Evolutionary conservation across 1,139 yeast species (phyloP), one percentile per base, ranked within the genome.

Genomic region (Kodamaea sp.): DNA sequence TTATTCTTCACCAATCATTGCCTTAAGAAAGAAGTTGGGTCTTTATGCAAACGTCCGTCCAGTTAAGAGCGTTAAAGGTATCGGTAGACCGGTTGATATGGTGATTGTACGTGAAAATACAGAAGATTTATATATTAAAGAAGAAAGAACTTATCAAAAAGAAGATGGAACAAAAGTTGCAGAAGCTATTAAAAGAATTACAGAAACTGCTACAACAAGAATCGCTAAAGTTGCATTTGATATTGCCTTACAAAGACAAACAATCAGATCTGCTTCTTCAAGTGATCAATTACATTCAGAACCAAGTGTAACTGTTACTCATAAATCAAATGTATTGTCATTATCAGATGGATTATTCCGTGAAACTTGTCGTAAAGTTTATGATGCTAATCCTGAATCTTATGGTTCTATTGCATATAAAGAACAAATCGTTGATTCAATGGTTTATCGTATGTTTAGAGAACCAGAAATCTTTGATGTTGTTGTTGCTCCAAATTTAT

Each of bases 401-500:
- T 86, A 75, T 60, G 71, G 71, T 24, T 60, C 75, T 29, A 71
- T 89, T 42, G 75, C 70, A 33, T 76, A 88, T 66, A 86, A 86
- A 61, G 98, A 92, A 70, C 98, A 92, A 73, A 90, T 92, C 60
- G 97, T 92, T 37, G 98, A 92, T 71, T 89, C 97, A 23, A 92
- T 94, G 98, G 98, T 92, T 43, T 92, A 92, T 79, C 80, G 96
- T 64, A 80, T 92, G 90, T 92, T 92, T 81, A 82, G 97, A 67
- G 97, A 92, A 66, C 98, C 98, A 38, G 90, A 89, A 60, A 82
- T 85, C 61, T 92, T 92, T 57, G 98, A 92, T 59, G 98, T 94
- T 43, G 94, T 92, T 31, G 98, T 92, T 40, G 98, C 97, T 45
- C 98, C 98, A 57, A 92, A 94, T 75, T 76, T 92, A 62, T 92